Base-by-base conservation (phyloP, 1,139 yeast species). In the Zhuliangozyma blackwelliae region DNA sequence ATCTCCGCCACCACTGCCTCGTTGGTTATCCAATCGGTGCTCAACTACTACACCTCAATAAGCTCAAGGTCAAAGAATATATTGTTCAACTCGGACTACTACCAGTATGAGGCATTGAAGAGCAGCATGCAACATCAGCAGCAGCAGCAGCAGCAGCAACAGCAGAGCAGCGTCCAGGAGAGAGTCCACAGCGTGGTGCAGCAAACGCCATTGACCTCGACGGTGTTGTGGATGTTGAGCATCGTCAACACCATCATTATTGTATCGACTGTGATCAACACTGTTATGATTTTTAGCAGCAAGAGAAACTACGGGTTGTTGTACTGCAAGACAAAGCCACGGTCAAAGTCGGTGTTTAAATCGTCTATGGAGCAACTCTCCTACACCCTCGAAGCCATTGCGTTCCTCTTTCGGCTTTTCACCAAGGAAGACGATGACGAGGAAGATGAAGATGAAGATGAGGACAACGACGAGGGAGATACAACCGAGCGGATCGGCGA, bases 301-400 rank as follows among this genome's bases (percentile, higher is more conserved):
- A 57, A 52, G 33, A 61, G 62, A 40, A 58, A 54, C 39, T 76
- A 76, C 50, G 64, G 73, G 8, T 54, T 76, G 35, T 45, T 72
- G 13, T 62, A 67, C 33, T 44, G 65, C 10, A 52, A 55, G 31
- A 48, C 57, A 11, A 54, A 55, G 25, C 74, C 74, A 5, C 54
- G 53, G 20, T 60, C 72, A 5, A 60, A 69, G 5, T 69, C 76
- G 2, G 69, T 65, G 6, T 44, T 43, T 11, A 41, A 40, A 32
- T 33, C 43, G 8, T 36, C 43, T n/a, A 34, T 38, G 13, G 42
- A 43, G 23, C 29, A 27, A 19, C 26, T 38, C 9, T 39, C 47
- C 7, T 30, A 28, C 16, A 26, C 39, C 19, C 36, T 37, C 27
- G 40, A 40, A 30, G 31, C 38, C 10, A 28, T 36, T 9, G 39